Base-by-base conservation (phyloP, 371 early-diverging fungal genomes). In the Cokeromyces recurvatus region DNA sequence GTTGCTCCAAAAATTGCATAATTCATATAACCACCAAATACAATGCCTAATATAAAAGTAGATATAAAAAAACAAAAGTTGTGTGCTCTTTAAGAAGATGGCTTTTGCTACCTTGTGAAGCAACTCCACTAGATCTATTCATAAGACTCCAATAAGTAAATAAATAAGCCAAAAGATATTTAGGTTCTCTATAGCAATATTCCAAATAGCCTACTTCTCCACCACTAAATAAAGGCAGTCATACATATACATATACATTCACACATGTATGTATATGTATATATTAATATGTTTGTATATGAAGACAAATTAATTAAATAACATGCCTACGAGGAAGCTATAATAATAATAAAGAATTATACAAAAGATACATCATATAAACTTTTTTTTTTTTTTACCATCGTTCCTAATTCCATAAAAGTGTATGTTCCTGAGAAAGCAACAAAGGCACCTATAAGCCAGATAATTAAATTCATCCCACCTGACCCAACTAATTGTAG, bases 131-230 rank as follows among this genome's bases (percentile, higher is more conserved):
- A 1, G 66, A 59, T 32, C 64, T 47, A 27, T 64, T 66, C 50
- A 66, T 66, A 5, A 71, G 44, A 38, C 56, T 64, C 64, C 67
- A 71, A 40, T 60, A 53, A 6, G 67, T 61, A 43, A 71, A 71
- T 15, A 66, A 34, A 37, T 66, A 71, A 0, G 67, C 64, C 20
- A 71, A 48, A 2, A 71, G 55, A 39, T 66, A 62, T 39, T 59
- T 71, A 2, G 71, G 71, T 29, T 54, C 59, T 29, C 64, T 45
- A 37, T 71, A 71, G 19, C 62, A 62, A 32, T 64, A 71, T 38
- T 66, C 67, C 14, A 71, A 34, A 38, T 71, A 71, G 1, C 64
- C 71, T 16, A 66, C 55, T 55, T 71, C 71, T n/a, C 71, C 71
- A 6, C 71, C 71, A 57, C 71, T 71, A 46, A 14, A 19, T 29